Base-by-base conservation (phyloP, 192 early-diverging fungal genomes). In the Entomortierella lignicola region DNA sequence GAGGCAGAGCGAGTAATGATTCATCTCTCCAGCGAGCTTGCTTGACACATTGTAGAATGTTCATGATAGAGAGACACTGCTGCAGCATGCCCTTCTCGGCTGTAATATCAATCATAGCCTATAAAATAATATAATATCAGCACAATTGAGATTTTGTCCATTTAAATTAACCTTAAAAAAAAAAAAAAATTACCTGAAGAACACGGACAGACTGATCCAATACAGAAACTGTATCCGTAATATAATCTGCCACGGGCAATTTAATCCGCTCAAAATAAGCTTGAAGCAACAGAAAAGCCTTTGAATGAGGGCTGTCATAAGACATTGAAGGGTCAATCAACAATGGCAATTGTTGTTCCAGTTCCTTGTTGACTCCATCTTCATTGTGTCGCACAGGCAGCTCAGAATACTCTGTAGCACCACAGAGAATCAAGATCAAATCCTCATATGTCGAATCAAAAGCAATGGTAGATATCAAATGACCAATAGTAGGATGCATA, bases 371-470 rank as follows among this genome's bases (percentile, higher is more conserved):
- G 55, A 95, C 81, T 44, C 94, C 57, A 77, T 99, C 96, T 67
- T 99, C 98, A 75, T 98, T 96, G 72, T 97, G 96, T 2, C 98
- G 89, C 6, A 98, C 95, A 0, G 98, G 96, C 21, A 98, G 77
- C 68, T 98, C 96, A 13, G 89, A 86, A 86, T 94, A 99, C 69
- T 98, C 97, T 2, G 88, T 85, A 0, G 91, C 90, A 62, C 96
- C 92, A 71, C 92, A 89, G 11, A 98, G 85, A 66, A 97, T 82
- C 47, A 88, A 84, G 56, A 99, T 63, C 27, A 98, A 62, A 41
- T 88, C 88, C 79, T 88, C 85, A 25, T 91, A 77, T 4, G 72
- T 72, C 8, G 84, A 82, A 2, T 75, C 83, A 8, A 67, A 66
- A 3, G 80, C 72, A 1, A 98, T 67, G 6, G 89, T 84, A 11